Conservation (phyloP, 2,329 filamentous ascomycete genomes). For the Penicillium sp. region DNA sequence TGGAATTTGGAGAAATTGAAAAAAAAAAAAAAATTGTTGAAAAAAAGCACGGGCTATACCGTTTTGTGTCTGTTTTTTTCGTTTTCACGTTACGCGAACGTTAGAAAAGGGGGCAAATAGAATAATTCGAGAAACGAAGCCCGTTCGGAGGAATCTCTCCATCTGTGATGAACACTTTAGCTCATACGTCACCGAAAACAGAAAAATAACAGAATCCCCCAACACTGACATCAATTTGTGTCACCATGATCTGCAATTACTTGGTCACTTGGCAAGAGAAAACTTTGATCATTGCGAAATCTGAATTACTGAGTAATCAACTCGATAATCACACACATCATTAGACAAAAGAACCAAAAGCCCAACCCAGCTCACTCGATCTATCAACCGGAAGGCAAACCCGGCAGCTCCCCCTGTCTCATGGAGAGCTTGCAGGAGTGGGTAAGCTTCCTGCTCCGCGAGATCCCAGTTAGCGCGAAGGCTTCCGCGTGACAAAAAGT, state of each 20-base stretch:
- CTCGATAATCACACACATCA: not conserved
- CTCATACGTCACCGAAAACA: not conserved
- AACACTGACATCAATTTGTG: constrained; percentile 1
- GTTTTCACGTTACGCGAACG: not conserved
- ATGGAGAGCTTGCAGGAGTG: not conserved
- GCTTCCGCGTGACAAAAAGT: constrained; percentile 12
- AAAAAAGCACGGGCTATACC: not conserved
- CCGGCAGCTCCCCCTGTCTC: not conserved
- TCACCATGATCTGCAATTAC: constrained; percentile 1
- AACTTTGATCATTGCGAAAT: not conserved
- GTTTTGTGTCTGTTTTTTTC: not conserved
- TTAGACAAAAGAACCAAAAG: not conserved
- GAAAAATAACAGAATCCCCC: not conserved
- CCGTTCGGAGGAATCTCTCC: constrained; percentile 1
- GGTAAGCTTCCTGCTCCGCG: constrained; percentile 1
- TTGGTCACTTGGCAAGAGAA: not conserved
- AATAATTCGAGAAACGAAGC: not conserved
- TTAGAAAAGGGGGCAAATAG: not conserved
- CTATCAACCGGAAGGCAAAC: not conserved
- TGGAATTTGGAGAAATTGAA: not conserved
- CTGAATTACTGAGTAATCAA: not conserved
- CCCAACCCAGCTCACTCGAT: not conserved
- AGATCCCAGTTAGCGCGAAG: constrained; percentile 6
- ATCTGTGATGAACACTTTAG: not conserved
- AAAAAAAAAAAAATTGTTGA: not conserved